Evolutionary conservation across 1,139 yeast genomes (phyloP).

Genomic region (Blastobotrys ciferrii): DNA sequence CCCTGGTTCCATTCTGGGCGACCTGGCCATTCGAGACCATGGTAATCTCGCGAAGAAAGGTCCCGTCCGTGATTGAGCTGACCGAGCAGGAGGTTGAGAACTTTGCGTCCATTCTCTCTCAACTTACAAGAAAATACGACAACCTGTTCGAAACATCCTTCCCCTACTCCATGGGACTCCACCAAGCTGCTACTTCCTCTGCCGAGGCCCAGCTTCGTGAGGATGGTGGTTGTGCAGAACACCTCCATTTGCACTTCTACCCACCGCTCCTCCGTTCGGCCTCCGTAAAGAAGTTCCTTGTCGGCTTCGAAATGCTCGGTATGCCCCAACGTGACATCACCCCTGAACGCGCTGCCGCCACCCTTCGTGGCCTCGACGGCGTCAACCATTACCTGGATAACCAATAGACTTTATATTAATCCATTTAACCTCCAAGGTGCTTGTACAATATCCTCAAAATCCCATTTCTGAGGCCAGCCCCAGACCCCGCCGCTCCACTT

Average conservation of each 20-base stretch:
- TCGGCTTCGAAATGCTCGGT: slow-evolving; percentile 76
- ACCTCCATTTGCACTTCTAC: slow-evolving; percentile 77
- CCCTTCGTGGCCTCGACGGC: slow-evolving; percentile 26
- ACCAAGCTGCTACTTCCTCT: slow-evolving; percentile 58
- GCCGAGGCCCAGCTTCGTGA: slow-evolving; percentile 29
- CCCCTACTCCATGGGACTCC: slow-evolving; percentile 82
- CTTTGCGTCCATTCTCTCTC: slow-evolving; percentile 55
- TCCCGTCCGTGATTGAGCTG: slow-evolving; percentile 53
- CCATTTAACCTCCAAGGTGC: slow-evolving; percentile 2
- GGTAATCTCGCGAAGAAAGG: slow-evolving; percentile 55
- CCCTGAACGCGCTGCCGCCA: slow-evolving; percentile 65
- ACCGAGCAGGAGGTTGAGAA: slow-evolving; percentile 50
- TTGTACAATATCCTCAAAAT: too few species aligned
- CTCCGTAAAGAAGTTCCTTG: slow-evolving; percentile 71
- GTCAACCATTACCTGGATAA: slow-evolving; percentile 21
- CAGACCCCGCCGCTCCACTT: too few species aligned
- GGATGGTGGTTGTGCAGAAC: slow-evolving; percentile 40
- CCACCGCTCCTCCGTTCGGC: slow-evolving; percentile 77
- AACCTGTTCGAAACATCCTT: slow-evolving; percentile 67
- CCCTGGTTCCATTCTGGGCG: slow-evolving; percentile 83
- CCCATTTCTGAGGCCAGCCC: too few species aligned
- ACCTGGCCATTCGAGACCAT: slow-evolving; percentile 79
- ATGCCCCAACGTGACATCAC: slow-evolving; percentile 79
- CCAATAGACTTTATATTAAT: background rate
- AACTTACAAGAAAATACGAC: slow-evolving; percentile 65